These are phyloP conservation scores for Pisolithus sp. DNA, from an alignment of 768 basidiomycete genomes.

Conservation along the genomic window DNA sequence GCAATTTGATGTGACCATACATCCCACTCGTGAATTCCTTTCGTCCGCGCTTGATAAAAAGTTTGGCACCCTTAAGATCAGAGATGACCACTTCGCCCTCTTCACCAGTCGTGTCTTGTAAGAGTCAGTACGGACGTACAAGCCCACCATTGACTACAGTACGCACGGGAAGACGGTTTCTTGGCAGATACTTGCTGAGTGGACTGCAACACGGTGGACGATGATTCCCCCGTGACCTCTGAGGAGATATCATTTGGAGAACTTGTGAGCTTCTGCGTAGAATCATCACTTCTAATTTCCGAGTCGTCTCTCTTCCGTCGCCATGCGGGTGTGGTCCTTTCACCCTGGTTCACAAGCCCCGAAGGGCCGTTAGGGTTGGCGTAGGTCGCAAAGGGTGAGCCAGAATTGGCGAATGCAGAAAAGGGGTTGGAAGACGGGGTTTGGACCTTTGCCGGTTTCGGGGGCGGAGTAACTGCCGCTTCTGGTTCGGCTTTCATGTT, in stretches of 20 bases:
- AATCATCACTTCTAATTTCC: slow-evolving; percentile 6
- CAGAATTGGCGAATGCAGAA: slow-evolving; percentile 32
- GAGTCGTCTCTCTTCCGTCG: slow-evolving; percentile 7
- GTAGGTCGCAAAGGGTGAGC: slow-evolving; percentile 31
- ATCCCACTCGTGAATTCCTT: slow-evolving; percentile 56
- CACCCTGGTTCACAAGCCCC: slow-evolving; percentile 9
- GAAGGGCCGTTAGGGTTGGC: slow-evolving; percentile 18
- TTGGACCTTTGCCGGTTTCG: slow-evolving; percentile 6
- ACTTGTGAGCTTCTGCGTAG: slow-evolving; percentile 7
- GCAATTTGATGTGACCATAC: slow-evolving; percentile 53
- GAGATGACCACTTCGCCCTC: slow-evolving; percentile 52
- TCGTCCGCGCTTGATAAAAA: slow-evolving; percentile 36
- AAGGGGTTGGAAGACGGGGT: slow-evolving; percentile 25
- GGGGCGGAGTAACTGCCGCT: slow-evolving; percentile 9
- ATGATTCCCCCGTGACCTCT: background rate
- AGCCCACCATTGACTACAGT: background rate
- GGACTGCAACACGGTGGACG: background rate
- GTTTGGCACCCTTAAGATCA: slow-evolving; percentile 55
- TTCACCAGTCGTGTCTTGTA: slow-evolving; percentile 47
- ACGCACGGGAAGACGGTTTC: slow-evolving; percentile 14
- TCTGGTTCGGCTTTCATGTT: slow-evolving; percentile 8
- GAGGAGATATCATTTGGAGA: slow-evolving; percentile 16
- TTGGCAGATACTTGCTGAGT: background rate
- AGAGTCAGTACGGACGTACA: slow-evolving; percentile 1
- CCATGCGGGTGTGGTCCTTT: slow-evolving; percentile 22